Conservation (phyloP, 495 filamentous ascomycete species). For the Tuber magnatum region DNA sequence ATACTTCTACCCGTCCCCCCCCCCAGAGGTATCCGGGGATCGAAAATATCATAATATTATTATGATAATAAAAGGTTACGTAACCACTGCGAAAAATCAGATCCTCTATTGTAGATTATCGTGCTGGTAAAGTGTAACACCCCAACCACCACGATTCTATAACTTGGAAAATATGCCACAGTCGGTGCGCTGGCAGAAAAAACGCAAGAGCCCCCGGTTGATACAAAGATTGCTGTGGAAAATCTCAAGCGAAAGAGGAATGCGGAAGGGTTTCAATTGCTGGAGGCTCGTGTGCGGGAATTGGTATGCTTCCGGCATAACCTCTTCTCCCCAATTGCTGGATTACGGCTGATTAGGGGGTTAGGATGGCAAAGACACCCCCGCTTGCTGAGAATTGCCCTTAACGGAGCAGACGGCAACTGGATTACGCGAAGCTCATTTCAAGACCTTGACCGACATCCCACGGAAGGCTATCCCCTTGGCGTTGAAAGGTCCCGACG, state of each 20-base stretch:
- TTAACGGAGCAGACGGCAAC: constrained; percentile 74
- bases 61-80: background rate
- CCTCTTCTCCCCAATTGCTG: background rate
- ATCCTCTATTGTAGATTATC: background rate
- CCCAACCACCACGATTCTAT: no score
- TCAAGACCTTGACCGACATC: constrained; percentile 83
- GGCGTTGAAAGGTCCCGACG: constrained; percentile 77
- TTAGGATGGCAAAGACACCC: constrained; percentile 16
- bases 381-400: constrained; percentile 67
- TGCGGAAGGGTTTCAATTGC: constrained; percentile 53
- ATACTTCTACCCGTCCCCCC: no score
- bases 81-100: background rate
- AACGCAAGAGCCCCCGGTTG: constrained; percentile 18
- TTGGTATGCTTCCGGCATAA: constrained; percentile 43
- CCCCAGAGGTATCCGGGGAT: background rate
- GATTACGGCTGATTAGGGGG: constrained; percentile 9
- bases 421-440: constrained; percentile 80
- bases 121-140: background rate
- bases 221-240: constrained; percentile 37
- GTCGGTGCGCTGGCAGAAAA: constrained; percentile 18
- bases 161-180: no score
- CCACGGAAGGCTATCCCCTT: constrained; percentile 77
- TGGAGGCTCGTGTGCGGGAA: constrained; percentile 48
- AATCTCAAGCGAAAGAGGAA: constrained; percentile 60
- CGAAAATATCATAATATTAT: background rate